Evolutionary conservation across 441 rosid genomes (phyloP), one percentile per base, ranked within the genome.

Genomic region (Aquilaria agallochum): DNA sequence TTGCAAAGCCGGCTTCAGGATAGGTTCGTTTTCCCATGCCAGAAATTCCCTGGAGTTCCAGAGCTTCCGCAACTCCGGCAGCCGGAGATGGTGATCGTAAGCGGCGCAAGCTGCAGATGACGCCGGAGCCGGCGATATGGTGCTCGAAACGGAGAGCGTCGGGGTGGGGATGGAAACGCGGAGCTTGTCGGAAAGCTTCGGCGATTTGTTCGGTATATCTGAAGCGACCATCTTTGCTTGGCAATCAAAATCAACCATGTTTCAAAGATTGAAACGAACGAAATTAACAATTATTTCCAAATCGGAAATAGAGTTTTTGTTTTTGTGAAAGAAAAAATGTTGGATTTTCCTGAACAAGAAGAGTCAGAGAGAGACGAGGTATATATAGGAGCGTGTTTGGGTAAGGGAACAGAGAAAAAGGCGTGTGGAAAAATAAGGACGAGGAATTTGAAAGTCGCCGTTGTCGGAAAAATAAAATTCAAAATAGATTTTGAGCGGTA

Each of bases 241-340:
- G 68, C 96, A 92, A 57, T 83, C 87, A 55, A 85, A 62, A 80
- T 88, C 97, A 11, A 93, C 86, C 98, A 93, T 93, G 61, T 66
- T 72, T 30, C 2, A 2, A 12, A 11, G 31, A n/a, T 36, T 0
- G 54, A 5, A 55, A 11, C 0, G 8, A 11, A 20, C 51, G n/a
- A 12, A 5, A 12, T 30, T 56, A 30, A 2, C 5, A 1, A 9
- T 2, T 2, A 1, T 40, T n/a, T 11, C 31, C 0, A 11, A 14
- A 14, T n/a, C 32, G 62, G 27, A 1, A 2, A 8, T 7, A 44
- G 27, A 4, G 12, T 10, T 50, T 59, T 47, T 9, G 58, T 49
- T 54, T 44, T 32, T 33, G 3, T 0, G 20, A 2, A 7, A 1
- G 2, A 11, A 20, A 5, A 36, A 36, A 4, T 36, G 42, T 36